Conservation (phyloP, 169 alveolate genomes). For the Cryptosporidium andersoni region DNA sequence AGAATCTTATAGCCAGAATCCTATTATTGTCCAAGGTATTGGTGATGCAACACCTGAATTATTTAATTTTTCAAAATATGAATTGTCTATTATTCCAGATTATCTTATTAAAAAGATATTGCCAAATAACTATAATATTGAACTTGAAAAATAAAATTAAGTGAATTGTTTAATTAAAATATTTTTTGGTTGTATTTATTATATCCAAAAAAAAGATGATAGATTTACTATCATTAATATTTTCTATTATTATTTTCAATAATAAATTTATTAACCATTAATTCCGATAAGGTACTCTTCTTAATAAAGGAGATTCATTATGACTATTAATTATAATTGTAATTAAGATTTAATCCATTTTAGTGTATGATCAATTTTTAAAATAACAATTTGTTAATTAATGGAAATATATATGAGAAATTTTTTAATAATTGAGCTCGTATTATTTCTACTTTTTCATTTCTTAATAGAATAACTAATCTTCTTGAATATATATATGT, state of each 20-base stretch:
- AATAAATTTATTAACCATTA: too few relatives aligned
- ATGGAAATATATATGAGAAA: too few relatives aligned
- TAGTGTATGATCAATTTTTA: too few relatives aligned
- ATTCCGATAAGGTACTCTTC: too few relatives aligned
- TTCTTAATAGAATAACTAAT: neutral
- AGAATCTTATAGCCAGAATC: constrained; percentile 62
- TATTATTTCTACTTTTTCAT: neutral
- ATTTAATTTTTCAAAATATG: constrained; percentile 64
- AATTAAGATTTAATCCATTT: too few relatives aligned
- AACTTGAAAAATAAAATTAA: constrained; percentile 15
- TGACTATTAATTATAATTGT: too few relatives aligned
- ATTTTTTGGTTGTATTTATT: neutral
- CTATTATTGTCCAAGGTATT: neutral
- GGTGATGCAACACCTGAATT: constrained; percentile 32
- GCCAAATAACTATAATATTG: constrained; percentile 38
- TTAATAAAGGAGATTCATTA: too few relatives aligned
- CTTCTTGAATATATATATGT: neutral
- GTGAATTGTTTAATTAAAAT: neutral
- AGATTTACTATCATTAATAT: neutral
- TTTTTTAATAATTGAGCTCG: neutral
- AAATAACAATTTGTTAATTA: too few relatives aligned
- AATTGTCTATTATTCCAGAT: constrained; percentile 60
- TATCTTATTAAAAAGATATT: constrained; percentile 41
- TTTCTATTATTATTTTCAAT: too few relatives aligned
- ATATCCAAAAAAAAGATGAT: neutral